phyloP scores from a whole-genome alignment of 805 yeast species.

The Nakazawaea laoshanensis region DNA sequence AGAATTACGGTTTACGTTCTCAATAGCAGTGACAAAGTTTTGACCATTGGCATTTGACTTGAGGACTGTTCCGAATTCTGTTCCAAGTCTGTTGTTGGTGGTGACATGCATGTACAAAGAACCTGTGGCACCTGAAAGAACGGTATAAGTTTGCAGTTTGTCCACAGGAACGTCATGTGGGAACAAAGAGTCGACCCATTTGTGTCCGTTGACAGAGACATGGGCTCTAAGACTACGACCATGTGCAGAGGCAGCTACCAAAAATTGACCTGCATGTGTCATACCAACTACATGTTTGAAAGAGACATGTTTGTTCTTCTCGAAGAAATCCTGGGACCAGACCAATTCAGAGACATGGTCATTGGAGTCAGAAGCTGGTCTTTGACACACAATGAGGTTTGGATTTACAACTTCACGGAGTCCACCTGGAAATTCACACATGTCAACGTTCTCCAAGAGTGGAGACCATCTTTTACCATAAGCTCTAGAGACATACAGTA shows the following conservation, averaged over 20 bases:
- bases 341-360: constrained; percentile 24
- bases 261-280: constrained; percentile 58
- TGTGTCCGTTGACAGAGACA: constrained; percentile 65
- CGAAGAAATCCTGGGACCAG: constrained; percentile 45
- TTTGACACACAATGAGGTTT: constrained; percentile 55
- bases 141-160: constrained; percentile 62
- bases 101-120: constrained; percentile 77
- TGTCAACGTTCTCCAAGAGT: constrained; percentile 43
- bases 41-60: constrained; percentile 89
- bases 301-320: constrained; percentile 22
- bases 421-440: constrained; percentile 58
- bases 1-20: constrained; percentile 61
- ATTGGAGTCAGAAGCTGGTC: constrained; percentile 28
- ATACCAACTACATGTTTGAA: constrained; percentile 59
- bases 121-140: constrained; percentile 59
- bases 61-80: constrained; percentile 69
- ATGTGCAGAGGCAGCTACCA: constrained; percentile 58
- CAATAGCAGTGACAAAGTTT: constrained; percentile 59
- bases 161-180: constrained; percentile 57
- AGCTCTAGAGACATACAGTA: constrained; percentile 54
- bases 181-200: constrained; percentile 68
- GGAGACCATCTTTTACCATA: constrained; percentile 57
- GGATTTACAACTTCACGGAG: constrained; percentile 33
- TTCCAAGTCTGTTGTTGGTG: constrained; percentile 37
- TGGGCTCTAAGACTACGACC: constrained; percentile 50